phyloP scores from a whole-genome alignment of 2,329 filamentous ascomycete genomes.

The Sporothrix brunneoviolacea region DNA sequence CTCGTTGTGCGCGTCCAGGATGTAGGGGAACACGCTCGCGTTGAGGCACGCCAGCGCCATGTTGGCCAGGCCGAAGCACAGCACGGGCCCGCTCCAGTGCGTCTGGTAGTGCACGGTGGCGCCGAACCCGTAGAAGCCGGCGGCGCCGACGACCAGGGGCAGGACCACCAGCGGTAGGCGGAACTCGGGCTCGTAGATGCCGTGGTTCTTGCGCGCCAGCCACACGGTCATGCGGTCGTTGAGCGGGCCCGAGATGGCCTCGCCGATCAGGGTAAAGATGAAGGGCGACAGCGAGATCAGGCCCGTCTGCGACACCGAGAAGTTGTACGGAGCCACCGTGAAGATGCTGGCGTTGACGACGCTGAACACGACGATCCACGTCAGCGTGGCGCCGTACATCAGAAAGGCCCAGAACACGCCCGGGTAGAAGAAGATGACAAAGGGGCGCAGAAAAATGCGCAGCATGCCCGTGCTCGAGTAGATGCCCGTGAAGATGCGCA shows the following conservation, averaged over 20 bases:
- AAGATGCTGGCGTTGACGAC: conserved; percentile 45
- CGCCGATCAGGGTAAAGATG: conserved; percentile 39
- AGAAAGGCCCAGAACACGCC: conserved; percentile 45
- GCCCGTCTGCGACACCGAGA: conserved; percentile 41
- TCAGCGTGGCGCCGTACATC: conserved; percentile 34
- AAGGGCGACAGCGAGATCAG: conserved; percentile 46
- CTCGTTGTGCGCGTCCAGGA: conserved; percentile 41
- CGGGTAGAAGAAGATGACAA: conserved; percentile 44
- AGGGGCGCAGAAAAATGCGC: conserved; percentile 36
- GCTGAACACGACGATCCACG: conserved; percentile 35
- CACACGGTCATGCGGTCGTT: conserved; percentile 39
- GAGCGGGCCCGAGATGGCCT: conserved; percentile 37
- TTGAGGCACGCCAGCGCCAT: conserved; percentile 40
- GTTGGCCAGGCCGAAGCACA: conserved; percentile 43
- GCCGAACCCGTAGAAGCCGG: conserved; percentile 43
- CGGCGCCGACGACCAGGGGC: conserved; percentile 33
- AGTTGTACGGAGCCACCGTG: conserved; percentile 43
- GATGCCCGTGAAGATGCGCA: conserved; percentile 30
- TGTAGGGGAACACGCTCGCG: conserved; percentile 44
- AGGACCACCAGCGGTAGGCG: conserved; percentile 37
- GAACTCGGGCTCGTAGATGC: conserved; percentile 50
- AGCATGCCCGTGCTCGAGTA: conserved; percentile 32
- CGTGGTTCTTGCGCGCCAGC: conserved; percentile 41
- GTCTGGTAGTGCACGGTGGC: conserved; percentile 37
- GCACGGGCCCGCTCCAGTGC: conserved; percentile 41